phyloP scores from a whole-genome alignment of 2,329 filamentous ascomycete species.

The Fusarium tricinctum region DNA sequence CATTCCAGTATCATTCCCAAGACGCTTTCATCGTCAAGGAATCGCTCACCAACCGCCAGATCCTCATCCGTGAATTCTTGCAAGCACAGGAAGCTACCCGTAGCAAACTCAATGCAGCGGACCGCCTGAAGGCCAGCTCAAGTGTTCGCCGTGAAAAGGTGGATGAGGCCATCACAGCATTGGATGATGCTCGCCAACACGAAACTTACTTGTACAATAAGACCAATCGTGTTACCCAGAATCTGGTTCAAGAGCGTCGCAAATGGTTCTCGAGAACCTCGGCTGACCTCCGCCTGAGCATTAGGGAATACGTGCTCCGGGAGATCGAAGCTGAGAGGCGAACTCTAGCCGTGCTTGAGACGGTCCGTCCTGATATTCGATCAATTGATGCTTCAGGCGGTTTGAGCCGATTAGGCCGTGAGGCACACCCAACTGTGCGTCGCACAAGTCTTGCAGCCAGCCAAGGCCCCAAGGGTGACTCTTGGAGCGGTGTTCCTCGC shows the following conservation, averaged over 20 bases:
- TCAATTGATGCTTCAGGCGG: slow-evolving; percentile 93
- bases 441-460: slow-evolving; percentile 84
- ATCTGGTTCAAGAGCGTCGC: slow-evolving; percentile 88
- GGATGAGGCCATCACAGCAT: slow-evolving; percentile 91
- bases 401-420: slow-evolving; percentile 88
- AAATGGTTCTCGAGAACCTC: slow-evolving; percentile 92
- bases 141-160: slow-evolving; percentile 95
- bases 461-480: slow-evolving; percentile 97
- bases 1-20: slow-evolving; percentile 92
- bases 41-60: slow-evolving; percentile 96
- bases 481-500: slow-evolving; percentile 94
- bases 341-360: slow-evolving; percentile 92
- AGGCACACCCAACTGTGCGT: slow-evolving; percentile 82
- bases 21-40: slow-evolving; percentile 99
- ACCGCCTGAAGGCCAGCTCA: slow-evolving; percentile 87
- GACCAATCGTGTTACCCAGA: slow-evolving; percentile 88
- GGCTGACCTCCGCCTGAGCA: slow-evolving; percentile 83
- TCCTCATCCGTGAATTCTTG: slow-evolving; percentile 90
- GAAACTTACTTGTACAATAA: slow-evolving; percentile 88
- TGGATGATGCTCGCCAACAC: slow-evolving; percentile 87
- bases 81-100: slow-evolving; percentile 90
- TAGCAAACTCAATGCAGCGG: slow-evolving; percentile 86
- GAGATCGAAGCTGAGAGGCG: slow-evolving; percentile 96
- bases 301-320: slow-evolving; percentile 92
- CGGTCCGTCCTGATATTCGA: slow-evolving; percentile 90